These are phyloP conservation scores for Phaeophleospora eucalypticola DNA, from an alignment of 2,329 filamentous ascomycete species.

Conservation along the genomic window DNA sequence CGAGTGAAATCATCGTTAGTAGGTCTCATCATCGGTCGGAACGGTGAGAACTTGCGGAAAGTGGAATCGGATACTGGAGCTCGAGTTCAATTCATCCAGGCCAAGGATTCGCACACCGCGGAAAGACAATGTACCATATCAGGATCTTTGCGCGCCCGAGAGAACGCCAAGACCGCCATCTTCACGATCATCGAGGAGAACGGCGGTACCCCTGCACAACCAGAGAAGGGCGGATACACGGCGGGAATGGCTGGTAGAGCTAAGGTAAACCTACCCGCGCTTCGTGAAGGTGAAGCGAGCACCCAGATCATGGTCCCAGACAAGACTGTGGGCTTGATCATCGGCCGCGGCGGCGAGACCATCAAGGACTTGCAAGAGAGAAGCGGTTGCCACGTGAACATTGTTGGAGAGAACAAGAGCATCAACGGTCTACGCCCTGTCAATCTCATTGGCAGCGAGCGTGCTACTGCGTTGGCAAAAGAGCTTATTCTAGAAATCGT, in stretches of 20 bases:
- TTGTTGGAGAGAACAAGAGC: slow-evolving; percentile 88
- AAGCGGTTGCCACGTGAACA: slow-evolving; percentile 93
- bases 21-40: slow-evolving; percentile 83
- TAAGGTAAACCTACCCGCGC: slow-evolving; percentile 43
- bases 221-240: slow-evolving; percentile 34
- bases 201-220: slow-evolving; percentile 50
- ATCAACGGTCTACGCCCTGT: slow-evolving; percentile 85
- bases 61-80: slow-evolving; percentile 80
- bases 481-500: slow-evolving; percentile 91
- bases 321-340: slow-evolving; percentile 86
- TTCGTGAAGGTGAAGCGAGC: slow-evolving; percentile 76
- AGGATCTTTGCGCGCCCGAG: slow-evolving; percentile 66
- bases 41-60: slow-evolving; percentile 81
- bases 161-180: slow-evolving; percentile 77
- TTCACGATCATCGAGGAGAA: slow-evolving; percentile 85
- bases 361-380: slow-evolving; percentile 88
- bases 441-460: slow-evolving; percentile 76
- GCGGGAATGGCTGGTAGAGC: slow-evolving; percentile 34
- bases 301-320: slow-evolving; percentile 94
- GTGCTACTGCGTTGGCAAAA: slow-evolving; percentile 73
- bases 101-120: slow-evolving; percentile 65
- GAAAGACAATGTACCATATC: slow-evolving; percentile 83
- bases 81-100: slow-evolving; percentile 81
- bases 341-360: slow-evolving; percentile 88
- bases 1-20: slow-evolving; percentile 83